Base-by-base conservation (phyloP, 768 basidiomycete species). In the Termitomyces heimii region DNA sequence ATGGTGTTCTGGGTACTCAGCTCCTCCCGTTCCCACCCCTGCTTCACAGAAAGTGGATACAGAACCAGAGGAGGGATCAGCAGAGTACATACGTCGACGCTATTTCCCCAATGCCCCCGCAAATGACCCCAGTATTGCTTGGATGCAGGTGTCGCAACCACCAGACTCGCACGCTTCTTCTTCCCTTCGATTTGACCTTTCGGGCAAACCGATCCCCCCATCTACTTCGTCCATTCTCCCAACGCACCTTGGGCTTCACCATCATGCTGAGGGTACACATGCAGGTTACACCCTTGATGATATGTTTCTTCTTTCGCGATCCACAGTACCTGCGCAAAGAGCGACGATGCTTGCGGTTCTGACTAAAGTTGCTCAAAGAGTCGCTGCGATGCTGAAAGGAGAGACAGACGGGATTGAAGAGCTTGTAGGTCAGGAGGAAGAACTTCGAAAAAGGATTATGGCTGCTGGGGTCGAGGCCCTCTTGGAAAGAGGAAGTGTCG, bases 241-340 rank as follows among this genome's bases (percentile, higher is more conserved):
- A 2, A 87, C 90, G 0, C 86, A 94, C 71, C 79, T 93, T 6
- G 94, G 94, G 4, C 75, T 96, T 3, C 94, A 98, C 70, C 94
- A 97, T 66, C 94, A 96, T 66, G 87, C 93, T 0, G 85, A 91
- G 55, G 81, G 86, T 1, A 71, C 76, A 32, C 83, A 79, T 56
- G 94, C 94, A 0, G 94, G 94, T 0, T 97, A 97, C 70, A 94
- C 92, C 0, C 73, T 96, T 1, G 86, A 92, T 44, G 94, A 96
- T 58, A 77, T 96, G 4, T 86, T 95, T 45, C 72, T 89, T 40
- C 77, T 95, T 9, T 83, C 85, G 4, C 75, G 91, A 39, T 94
- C 92, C 0, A 92, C 86, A 2, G 88, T 94, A 0, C 84, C 86
- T 13, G 86, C 89, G 5, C 94, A 98, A 66, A 79, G 94, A 34